Base-by-base conservation (phyloP, 805 yeast genomes). In the Torulaspora delbrueckii region DNA sequence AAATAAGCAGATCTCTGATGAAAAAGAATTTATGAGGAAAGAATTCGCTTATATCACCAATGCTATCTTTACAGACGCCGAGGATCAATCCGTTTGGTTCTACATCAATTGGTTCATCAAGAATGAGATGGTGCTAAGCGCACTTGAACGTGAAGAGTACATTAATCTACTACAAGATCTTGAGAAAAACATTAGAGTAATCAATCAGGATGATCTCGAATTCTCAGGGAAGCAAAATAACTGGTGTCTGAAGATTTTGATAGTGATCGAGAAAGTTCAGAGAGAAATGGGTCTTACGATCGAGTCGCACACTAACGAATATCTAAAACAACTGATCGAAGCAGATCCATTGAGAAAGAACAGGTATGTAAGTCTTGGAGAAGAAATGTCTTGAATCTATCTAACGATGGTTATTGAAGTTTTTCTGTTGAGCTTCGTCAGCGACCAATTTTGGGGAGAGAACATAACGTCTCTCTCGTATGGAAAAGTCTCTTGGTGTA, bases 11-110 rank as follows among this genome's bases (percentile, higher is more conserved):
- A 50, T 57, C 18, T 42, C 26, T 42, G 62, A 48, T 53, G 58
- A 36, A 40, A 43, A 53, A 54, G 50, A 54, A 0, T 71, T 81
- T 41, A 60, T 87, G 5, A 47, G 50, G 0, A 66, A 70, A 14
- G 99, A 93, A 62, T 65, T 89, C 34, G 75, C 74, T 2, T 73
- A 84, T 53, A 73, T 89, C 30, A 83, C 81, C 48, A 83, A 86
- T 24, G 99, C 98, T 0, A 79, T 88, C 67, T 87, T 82, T 59
- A 87, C 95, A 54, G 98, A 93, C 62, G 90, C 96, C 0, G 91
- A 86, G 43, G 99, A 93, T 60, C 90, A 95, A 36, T 86, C 96
- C 0, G 84, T 87, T 0, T 93, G 98, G 97, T 73, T 85, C 1
- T 93, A 90, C 60, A 73, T 87, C 47, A 77, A 81, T 42, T 93